Percentiles rank a stretch among this genome's conserved stretches.
Conservation (phyloP, 106 monocot species). For the Apostasia shenzhenica region DNA sequence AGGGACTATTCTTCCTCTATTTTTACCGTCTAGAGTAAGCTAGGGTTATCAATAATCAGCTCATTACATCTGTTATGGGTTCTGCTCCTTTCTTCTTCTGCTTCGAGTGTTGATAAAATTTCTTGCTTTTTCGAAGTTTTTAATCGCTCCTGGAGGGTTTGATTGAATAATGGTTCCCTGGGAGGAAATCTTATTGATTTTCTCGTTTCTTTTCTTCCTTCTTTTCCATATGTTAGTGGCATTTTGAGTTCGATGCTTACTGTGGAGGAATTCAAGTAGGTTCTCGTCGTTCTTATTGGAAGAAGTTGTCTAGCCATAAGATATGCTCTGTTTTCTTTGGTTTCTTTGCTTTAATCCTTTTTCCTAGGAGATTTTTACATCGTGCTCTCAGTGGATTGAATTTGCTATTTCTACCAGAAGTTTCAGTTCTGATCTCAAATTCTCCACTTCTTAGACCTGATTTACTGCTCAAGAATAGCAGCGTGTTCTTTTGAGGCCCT, state of each 20-base stretch:
- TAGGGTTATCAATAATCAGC: background rate
- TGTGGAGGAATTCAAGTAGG: background rate
- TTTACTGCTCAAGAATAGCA: too few species aligned
- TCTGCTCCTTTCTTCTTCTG: background rate
- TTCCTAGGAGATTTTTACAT: too few species aligned
- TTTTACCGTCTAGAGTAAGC: background rate
- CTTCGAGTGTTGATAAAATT: background rate
- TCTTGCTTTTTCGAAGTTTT: too few species aligned
- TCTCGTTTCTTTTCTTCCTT: background rate
- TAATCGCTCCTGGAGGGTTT: background rate
- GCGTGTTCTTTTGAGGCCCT: too few species aligned
- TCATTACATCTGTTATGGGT: background rate
- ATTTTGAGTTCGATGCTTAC: constrained; percentile 8
- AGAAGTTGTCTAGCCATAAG: background rate
- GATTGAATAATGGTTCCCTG: background rate
- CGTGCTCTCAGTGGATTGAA: too few species aligned
- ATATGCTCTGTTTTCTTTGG: background rate
- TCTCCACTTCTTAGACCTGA: too few species aligned
- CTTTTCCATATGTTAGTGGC: background rate
- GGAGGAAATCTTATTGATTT: background rate
- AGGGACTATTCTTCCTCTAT: background rate
- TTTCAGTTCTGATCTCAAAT: too few species aligned
- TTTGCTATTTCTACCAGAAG: too few species aligned
- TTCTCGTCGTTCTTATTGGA: background rate
- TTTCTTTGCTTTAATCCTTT: too few species aligned